Conservation (phyloP, 768 basidiomycete genomes). For the Agaricus bisporus region DNA sequence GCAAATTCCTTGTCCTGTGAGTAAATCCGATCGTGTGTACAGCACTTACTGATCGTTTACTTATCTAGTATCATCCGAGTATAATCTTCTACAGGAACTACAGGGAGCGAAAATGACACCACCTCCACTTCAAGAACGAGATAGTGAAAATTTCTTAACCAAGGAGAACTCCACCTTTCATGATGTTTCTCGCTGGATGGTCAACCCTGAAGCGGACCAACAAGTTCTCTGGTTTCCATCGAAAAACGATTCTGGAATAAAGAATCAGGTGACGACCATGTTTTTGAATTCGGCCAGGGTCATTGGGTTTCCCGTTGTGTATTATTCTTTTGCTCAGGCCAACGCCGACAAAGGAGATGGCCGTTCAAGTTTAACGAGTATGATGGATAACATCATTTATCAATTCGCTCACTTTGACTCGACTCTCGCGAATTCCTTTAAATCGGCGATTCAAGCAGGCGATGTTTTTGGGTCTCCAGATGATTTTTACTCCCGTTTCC, state of each 20-base stretch:
- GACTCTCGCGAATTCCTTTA: background rate
- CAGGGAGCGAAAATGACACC: background rate
- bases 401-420: background rate
- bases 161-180: background rate
- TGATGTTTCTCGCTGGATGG: constrained; percentile 4
- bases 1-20: background rate
- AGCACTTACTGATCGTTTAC: background rate
- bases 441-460: background rate
- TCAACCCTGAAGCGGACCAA: background rate
- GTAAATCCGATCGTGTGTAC: background rate
- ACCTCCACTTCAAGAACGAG: background rate
- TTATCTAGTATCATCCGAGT: background rate
- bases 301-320: background rate
- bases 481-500: background rate
- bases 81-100: background rate
- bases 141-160: background rate
- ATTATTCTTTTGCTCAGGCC: constrained; percentile 1
- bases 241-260: background rate
- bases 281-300: background rate
- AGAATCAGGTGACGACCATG: background rate
- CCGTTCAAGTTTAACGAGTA: background rate
- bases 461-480: background rate
- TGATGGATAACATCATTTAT: constrained; percentile 1
- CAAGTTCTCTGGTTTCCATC: constrained; percentile 1
- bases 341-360: background rate